Evolutionary conservation across 192 early-diverging fungal genomes (phyloP), one percentile per base, ranked within the genome.

Genomic region (Linnemannia hyalina): DNA sequence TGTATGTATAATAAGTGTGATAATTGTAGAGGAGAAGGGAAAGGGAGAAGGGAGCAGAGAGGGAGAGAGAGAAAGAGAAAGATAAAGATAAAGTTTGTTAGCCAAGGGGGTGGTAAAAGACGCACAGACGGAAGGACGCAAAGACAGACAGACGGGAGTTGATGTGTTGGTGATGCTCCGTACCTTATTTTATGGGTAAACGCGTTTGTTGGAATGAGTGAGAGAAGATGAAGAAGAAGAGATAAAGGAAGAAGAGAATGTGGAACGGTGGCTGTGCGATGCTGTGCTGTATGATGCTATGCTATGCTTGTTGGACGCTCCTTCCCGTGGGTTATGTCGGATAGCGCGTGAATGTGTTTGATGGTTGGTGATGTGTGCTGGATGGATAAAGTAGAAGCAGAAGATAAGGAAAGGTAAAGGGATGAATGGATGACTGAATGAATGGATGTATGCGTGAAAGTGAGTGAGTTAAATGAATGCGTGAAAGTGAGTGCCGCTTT

Each of bases 51-150:
- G 44, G 29, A 65, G 23, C 7, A 23, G 6, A 42, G 35, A 23
- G 70, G 42, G 32, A 74, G 69, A 60, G 41, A 49, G 29, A 70
- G 52, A 52, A 23, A 16, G 32, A 23, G 70, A 32, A 29, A 80
- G 69, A 46, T 29, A 49, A 42, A 80, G 29, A 38, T 32, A 65
- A 60, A 52, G 70, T 35, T 54, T 49, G 49, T 32, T 65, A 68
- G 75, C 38, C 63, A 76, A 76, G 75, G 75, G 63, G 75, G 75
- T 68, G 22, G 46, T 7, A 11, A 40, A 76, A 65, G 22, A 23
- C 42, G 36, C 16, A 46, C 49, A 22, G 35, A 40, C 38, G 49
- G 38, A 55, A 26, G 15, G 47, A 68, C 0, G 40, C 18, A 68
- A 32, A 68, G 40, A 22, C 29, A 29, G 29, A 44, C n/a, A 26